Evolutionary conservation across 2,329 filamentous ascomycete species (phyloP), one percentile per base, ranked within the genome.

Genomic region (Talaromyces sp.): DNA sequence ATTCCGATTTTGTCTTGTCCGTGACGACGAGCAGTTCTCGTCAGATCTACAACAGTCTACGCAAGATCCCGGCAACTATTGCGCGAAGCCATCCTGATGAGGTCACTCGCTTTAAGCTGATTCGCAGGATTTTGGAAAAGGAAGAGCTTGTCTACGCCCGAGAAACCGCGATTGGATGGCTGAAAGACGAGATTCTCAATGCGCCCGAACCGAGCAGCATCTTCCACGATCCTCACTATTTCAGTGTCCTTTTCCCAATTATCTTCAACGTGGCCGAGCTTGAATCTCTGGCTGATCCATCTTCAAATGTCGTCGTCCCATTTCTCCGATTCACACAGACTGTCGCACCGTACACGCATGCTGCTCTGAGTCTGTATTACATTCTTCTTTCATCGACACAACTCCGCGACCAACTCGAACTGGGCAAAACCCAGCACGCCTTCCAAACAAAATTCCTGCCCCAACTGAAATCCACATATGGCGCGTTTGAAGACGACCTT

Each of bases 321-420:
- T 80, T 79, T 59, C 81, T 84, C 66, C 76, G 78, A 27, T 79
- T 81, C 42, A 82, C 84, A 23, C 73, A 84, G 40, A 78, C 78
- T 1, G 58, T 74, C 18, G 69, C 72, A 2, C 70, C 75, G 1
- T 83, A 84, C 67, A 82, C 84, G 64, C 80, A 86, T 28, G 80
- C 83, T 0, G 78, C 80, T 0, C 75, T 87, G 34, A 87, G 83
- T 65, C 80, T 87, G n/a, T 82, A 86, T 66, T 86, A 84, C 67
- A 71, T 87, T 0, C 73, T 87, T 0, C 72, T 85, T 1, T 78
- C 78, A 1, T 83, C 83, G 0, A 68, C 75, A 12, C 73, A 78
- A 16, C 72, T 86, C 1, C 79, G 82, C 34, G 68, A 76, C 23
- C 69, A 69, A 1, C 72, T 87, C 0, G 78, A 80, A 36, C 76